These are phyloP conservation scores for Ganoderma leucocontextum DNA, from an alignment of 1,284 basidiomycete species.

Conservation along the genomic window DNA sequence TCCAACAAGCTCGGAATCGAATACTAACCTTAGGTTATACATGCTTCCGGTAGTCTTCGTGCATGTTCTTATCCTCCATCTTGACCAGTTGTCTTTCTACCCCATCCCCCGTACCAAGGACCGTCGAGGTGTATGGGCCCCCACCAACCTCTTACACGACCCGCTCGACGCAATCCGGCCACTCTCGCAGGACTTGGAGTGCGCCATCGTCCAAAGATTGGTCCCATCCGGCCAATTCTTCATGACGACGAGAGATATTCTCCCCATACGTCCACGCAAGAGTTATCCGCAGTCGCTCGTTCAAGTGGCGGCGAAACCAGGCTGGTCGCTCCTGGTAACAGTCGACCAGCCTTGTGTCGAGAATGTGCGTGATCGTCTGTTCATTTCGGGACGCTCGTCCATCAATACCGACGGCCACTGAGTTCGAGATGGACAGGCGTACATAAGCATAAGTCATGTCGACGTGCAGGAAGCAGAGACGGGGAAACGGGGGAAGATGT, in stretches of 20 bases:
- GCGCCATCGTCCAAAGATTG: neutral
- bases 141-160: neutral
- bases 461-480: neutral
- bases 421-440: neutral
- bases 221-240: neutral
- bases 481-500: neutral
- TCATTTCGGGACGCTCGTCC: neutral
- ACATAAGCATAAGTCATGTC: neutral
- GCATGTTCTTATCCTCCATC: neutral
- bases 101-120: neutral
- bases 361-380: neutral
- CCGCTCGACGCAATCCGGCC: neutral
- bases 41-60: slow-evolving; percentile 4
- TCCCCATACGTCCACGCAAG: neutral
- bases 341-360: neutral
- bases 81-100: neutral
- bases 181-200: neutral
- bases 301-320: neutral
- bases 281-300: neutral
- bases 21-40: neutral
- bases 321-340: neutral
- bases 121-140: neutral
- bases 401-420: neutral
- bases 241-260: neutral
- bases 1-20: neutral